phyloP scores from a whole-genome alignment of 768 basidiomycete genomes.

The Kwoniella botswanensis region DNA sequence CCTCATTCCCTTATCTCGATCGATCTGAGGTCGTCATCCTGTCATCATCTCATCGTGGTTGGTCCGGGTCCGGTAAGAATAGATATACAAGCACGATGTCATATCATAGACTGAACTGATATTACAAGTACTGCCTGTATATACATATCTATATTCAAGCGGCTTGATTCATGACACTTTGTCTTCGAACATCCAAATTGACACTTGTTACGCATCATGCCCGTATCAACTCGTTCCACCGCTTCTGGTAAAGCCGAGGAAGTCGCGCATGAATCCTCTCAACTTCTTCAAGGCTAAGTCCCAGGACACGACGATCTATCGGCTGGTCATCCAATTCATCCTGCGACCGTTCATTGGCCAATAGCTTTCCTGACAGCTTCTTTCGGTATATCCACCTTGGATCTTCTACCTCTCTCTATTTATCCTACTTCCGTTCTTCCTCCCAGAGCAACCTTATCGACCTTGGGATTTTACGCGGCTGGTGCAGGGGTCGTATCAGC shows the following conservation, averaged over 20 bases:
- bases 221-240: slow-evolving; percentile 3
- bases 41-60: slow-evolving; percentile 5
- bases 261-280: slow-evolving; percentile 23
- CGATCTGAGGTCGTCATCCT: slow-evolving; percentile 4
- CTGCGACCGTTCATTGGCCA: slow-evolving; percentile 33
- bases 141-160: no score
- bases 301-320: slow-evolving; percentile 31
- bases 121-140: no score
- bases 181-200: no score
- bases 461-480: slow-evolving; percentile 52
- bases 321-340: slow-evolving; percentile 47
- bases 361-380: slow-evolving; percentile 49
- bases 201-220: not conserved
- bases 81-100: no score
- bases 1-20: not conserved
- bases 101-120: no score
- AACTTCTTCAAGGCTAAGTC: slow-evolving; percentile 30
- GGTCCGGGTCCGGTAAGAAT: not conserved
- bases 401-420: slow-evolving; percentile 41
- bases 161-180: no score
- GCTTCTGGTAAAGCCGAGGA: slow-evolving; percentile 21
- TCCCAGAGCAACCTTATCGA: slow-evolving; percentile 37
- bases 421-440: slow-evolving; percentile 45
- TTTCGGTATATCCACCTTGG: slow-evolving; percentile 45
- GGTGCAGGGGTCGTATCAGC: slow-evolving; percentile 51